phyloP scores from a whole-genome alignment of 148 eudicot species.

The Suaeda aralocaspica region DNA sequence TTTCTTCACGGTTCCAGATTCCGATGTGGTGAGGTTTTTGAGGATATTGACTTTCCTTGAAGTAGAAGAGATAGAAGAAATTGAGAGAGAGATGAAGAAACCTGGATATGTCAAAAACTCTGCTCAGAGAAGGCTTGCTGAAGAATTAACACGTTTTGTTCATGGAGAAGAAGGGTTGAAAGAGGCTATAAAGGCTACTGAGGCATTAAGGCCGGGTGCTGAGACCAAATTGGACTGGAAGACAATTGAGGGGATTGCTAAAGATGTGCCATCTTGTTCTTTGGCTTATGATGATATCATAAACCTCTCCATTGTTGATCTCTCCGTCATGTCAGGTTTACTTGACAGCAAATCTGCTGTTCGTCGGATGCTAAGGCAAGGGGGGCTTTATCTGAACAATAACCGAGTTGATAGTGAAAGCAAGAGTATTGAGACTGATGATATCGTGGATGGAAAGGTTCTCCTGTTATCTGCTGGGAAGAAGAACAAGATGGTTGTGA shows the following conservation, averaged over 20 bases:
- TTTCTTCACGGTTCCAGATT: slow-evolving; percentile 67
- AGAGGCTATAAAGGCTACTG: slow-evolving; percentile 81
- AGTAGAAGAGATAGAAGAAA: slow-evolving; percentile 52
- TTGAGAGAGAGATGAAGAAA: slow-evolving; percentile 53
- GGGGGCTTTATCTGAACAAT: slow-evolving; percentile 81
- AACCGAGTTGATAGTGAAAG: slow-evolving; percentile 61
- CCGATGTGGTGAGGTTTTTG: slow-evolving; percentile 66
- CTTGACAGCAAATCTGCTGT: slow-evolving; percentile 80
- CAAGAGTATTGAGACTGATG: slow-evolving; percentile 56
- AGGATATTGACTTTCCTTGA: slow-evolving; percentile 66
- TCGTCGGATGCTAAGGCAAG: slow-evolving; percentile 76
- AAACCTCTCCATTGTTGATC: slow-evolving; percentile 46
- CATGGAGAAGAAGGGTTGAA: slow-evolving; percentile 76
- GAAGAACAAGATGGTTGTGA: slow-evolving; percentile 90
- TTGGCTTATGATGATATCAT: slow-evolving; percentile 45
- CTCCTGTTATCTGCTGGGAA: slow-evolving; percentile 83
- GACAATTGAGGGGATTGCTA: slow-evolving; percentile 64
- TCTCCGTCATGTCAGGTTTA: slow-evolving; percentile 71
- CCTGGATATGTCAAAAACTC: slow-evolving; percentile 56
- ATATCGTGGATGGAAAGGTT: slow-evolving; percentile 79
- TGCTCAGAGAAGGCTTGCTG: slow-evolving; percentile 73
- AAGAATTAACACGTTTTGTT: slow-evolving; percentile 79
- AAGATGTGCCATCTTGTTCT: slow-evolving; percentile 69
- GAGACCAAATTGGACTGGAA: slow-evolving; percentile 63
- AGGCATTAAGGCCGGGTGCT: slow-evolving; percentile 76